phyloP scores from a whole-genome alignment of 1,284 basidiomycete species.

The Sphagnurus paluster region DNA sequence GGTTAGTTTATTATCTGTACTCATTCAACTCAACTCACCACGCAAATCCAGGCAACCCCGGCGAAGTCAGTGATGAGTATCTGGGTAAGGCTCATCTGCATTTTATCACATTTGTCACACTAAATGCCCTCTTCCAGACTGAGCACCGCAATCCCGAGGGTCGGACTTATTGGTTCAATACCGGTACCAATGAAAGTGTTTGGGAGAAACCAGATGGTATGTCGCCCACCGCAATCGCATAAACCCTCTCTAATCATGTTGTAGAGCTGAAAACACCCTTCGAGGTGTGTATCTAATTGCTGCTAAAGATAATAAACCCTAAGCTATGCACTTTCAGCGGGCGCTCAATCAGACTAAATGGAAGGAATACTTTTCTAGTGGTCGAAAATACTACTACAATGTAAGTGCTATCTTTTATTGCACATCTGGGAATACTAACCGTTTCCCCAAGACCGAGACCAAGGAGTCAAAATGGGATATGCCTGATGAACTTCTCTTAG shows the following conservation, averaged over 20 bases:
- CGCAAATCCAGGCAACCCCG: slow-evolving; percentile 6
- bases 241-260: slow-evolving; percentile 18
- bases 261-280: slow-evolving; percentile 82
- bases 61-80: slow-evolving; percentile 24
- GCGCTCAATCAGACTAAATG: slow-evolving; percentile 86
- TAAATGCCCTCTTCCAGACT: slow-evolving; percentile 43
- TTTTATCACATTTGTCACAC: neutral
- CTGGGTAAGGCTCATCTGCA: slow-evolving; percentile 28
- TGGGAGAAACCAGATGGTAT: slow-evolving; percentile 87
- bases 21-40: neutral
- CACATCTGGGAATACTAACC: slow-evolving; percentile 1
- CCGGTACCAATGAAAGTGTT: slow-evolving; percentile 73
- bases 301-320: slow-evolving; percentile 1
- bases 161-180: slow-evolving; percentile 87
- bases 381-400: slow-evolving; percentile 92
- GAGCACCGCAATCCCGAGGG: slow-evolving; percentile 84
- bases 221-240: slow-evolving; percentile 15
- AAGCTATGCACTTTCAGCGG: slow-evolving; percentile 45
- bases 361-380: slow-evolving; percentile 92
- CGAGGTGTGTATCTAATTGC: slow-evolving; percentile 54
- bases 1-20: slow-evolving; percentile 6
- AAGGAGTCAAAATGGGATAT: slow-evolving; percentile 97
- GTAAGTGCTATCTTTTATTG: slow-evolving; percentile 40
- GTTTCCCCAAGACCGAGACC: slow-evolving; percentile 58
- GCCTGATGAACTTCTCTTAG: slow-evolving; percentile 81